Evolutionary conservation across 2,329 filamentous ascomycete genomes (phyloP), one percentile per base, ranked within the genome.

Genomic region (Beauveria bassiana): DNA sequence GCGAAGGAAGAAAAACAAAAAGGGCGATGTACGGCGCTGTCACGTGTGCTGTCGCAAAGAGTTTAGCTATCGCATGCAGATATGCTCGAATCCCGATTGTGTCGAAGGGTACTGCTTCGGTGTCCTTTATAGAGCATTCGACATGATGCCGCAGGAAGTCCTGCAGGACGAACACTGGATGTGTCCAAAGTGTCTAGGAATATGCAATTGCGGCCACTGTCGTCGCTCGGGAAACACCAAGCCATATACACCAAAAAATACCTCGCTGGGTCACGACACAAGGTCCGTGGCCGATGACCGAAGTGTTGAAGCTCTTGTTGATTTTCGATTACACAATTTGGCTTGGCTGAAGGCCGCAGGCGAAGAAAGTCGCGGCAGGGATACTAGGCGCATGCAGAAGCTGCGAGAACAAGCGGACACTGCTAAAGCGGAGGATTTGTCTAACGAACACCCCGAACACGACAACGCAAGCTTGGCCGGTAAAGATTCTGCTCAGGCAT

Each of bases 321-420:
- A 98, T 71, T 97, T 97, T 73, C 86, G 90, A 28, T 81, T 90
- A 46, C 93, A 96, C 59, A 99, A 99, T 71, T 78, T 96, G 28
- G 84, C 82, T 47, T 97, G 92, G 91, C 77, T 98, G 53, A 84
- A 84, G 69, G 81, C 78, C 12, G 74, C 77, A 18, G 83, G 83
- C 16, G 83, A 86, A 62, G 81, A 84, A 63, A 79, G 80, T 62
- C 80, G 83, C 26, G 84, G 79, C 67, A 79, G 81, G 53, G 77
- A 83, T 64, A 83, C 80, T 67, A 81, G 78, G 61, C 77, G 83
- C 16, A 85, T 86, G 80, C 80, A 82, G 71, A 73, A 77, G 20
- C 69, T 86, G n/a, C 75, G 79, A 61, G 75, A 84, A 63, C 78
- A 83, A 64, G 83, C 83, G 3, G 80, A 84, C 34, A 79, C 77